Evolutionary conservation across 768 basidiomycete genomes (phyloP), one percentile per base, ranked within the genome.

Genomic region (Kwoniella pini): DNA sequence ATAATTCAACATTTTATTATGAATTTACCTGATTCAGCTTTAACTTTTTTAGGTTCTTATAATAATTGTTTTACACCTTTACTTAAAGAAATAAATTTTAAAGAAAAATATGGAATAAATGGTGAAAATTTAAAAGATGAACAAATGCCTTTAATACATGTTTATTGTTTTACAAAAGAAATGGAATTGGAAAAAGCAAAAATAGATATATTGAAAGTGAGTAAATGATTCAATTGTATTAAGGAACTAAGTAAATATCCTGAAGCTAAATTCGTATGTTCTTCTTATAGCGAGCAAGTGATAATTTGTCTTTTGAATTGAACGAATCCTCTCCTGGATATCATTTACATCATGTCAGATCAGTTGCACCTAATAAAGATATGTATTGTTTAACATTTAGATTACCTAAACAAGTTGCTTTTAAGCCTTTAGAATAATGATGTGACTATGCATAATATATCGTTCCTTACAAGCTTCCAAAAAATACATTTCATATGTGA

Each of bases 331-430:
- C 65, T 2, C 38, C 54, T 3, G 76, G 71, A 19, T 80, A 72
- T 61, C 42, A 74, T 45, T 75, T 91, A 7, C 87, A 91, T 70
- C 83, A 87, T 65, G 94, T 99, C 49, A 87, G 96, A 56, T 88
- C 88, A 10, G 96, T 98, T 10, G 92, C 96, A 1, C 95, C 95
- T 6, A 89, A 86, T 79, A 98, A 99, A 80, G 88, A 92, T 71
- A 97, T 98, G 95, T 98, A 94, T 78, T 94, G 95, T 78, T 84
- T 99, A 55, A 88, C 88, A 77, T 98, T 99, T 82, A 78, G 85
- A 64, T 81, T 90, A 9, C 86, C 87, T 19, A 75, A 74, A 44
- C 77, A 81, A 56, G 80, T 82, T n/a, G 80, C 79, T 7, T 77
- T 81, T 60, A 61, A 26, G 11, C 24, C 52, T 38, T 1, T 50